Evolutionary conservation across 148 eudicot genomes (phyloP), one percentile per base, ranked within the genome.

Genomic region (Beta vulgaris): DNA sequence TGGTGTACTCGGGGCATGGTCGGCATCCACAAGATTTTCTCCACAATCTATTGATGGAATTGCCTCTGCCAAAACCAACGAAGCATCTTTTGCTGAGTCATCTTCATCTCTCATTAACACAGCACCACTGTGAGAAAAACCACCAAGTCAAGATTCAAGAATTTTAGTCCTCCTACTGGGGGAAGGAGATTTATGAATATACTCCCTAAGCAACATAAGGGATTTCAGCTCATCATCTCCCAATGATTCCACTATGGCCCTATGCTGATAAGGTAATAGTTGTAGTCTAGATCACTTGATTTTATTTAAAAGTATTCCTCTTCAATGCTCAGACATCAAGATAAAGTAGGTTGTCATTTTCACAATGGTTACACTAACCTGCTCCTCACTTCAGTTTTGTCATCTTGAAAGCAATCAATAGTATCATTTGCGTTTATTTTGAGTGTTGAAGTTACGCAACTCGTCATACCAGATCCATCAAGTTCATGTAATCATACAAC

Each of bases 61-160:
- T 65, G 73, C 68, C 61, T 60, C 84, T 80, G 77, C 86, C 34
- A 76, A 76, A 73, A 55, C 39, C 73, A 63, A 71, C 51, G 75
- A 46, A 69, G 68, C 54, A 64, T 68, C 62, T 68, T 68, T 18
- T 40, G 54, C 73, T 36, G 80, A 73, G 29, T 73, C 73, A 77
- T 72, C 79, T 65, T 74, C 77, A 75, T 87, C 82, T 59, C 64
- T 75, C 69, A 44, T 54, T 55, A 64, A 82, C 36, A 83, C 74
- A 67, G 80, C 62, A 72, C 72, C 83, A 78, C 89, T 87, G 80
- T 68, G 48, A 84, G 79, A 65, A 75, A 61, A 71, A 62, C 16
- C 54, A 29, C 65, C 26, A 35, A 15, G 73, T 71, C 29, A 68
- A 43, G 34, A n/a, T n/a, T n/a, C n/a, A n/a, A n/a, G 2, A 40